Evolutionary conservation across 768 basidiomycete species (phyloP).

Genomic region (Boletales sp.): DNA sequence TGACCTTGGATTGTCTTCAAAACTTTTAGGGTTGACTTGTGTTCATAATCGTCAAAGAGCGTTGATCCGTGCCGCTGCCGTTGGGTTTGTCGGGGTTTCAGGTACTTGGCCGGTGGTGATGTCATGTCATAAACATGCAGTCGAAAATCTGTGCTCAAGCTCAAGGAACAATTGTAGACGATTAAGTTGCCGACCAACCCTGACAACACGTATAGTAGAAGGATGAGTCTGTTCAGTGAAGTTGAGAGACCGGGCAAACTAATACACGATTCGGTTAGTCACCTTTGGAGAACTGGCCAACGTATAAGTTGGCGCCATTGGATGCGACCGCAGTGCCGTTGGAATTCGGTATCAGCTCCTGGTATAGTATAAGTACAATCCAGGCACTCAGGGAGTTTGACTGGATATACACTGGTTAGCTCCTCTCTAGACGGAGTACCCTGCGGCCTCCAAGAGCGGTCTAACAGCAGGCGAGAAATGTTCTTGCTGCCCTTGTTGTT

Average conservation of each 20-base stretch:
- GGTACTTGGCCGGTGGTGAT: conserved; percentile 37
- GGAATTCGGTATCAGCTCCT: conserved; percentile 77
- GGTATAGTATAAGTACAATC: conserved; percentile 2
- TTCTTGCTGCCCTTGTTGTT: conserved; percentile 42
- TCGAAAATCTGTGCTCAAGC: conserved; percentile 60
- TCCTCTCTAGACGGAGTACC: conserved; percentile 47
- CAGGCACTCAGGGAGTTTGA: not conserved
- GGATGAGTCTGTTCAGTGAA: conserved; percentile 58
- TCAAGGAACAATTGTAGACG: not conserved
- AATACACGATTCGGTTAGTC: not conserved
- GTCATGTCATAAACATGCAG: conserved; percentile 85
- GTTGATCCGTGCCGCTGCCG: conserved; percentile 10
- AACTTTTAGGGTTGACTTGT: conserved; percentile 46
- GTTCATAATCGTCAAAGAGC: conserved; percentile 29
- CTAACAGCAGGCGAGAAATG: conserved; percentile 45
- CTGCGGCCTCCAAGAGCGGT: conserved; percentile 36
- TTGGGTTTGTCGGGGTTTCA: conserved; percentile 10
- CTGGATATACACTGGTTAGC: conserved; percentile 42
- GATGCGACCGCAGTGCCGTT: conserved; percentile 76
- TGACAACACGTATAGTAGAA: conserved; percentile 93
- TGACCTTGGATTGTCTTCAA: conserved; percentile 71
- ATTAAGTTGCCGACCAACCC: conserved; percentile 41
- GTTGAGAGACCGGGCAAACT: conserved; percentile 1
- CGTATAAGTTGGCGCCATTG: conserved; percentile 74
- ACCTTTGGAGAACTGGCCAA: conserved; percentile 82